Percentiles rank a stretch among this genome's conserved stretches.
Evolutionary conservation across 2,329 filamentous ascomycete species (phyloP).

Genomic region (Tolypocladium ovalisporum): DNA sequence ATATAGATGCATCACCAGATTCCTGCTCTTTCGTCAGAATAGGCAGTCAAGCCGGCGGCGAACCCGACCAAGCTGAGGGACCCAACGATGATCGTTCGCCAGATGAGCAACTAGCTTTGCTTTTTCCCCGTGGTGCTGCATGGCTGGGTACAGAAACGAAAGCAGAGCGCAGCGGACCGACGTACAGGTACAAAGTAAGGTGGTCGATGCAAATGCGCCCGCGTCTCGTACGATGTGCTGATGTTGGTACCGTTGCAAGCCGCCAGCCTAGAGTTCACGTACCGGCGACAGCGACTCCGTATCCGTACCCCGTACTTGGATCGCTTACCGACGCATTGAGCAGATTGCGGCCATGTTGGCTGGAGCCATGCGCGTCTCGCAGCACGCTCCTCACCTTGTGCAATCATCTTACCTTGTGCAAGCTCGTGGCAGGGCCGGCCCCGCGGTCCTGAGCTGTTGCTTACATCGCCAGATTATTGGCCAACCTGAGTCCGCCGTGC

Average conservation of each 20-base stretch:
- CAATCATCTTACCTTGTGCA: neutral
- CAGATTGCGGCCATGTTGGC: neutral
- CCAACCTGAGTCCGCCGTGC: neutral
- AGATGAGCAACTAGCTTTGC: neutral
- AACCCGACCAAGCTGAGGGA: neutral
- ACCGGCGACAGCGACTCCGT: too few relatives aligned
- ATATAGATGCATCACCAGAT: neutral
- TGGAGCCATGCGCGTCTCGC: neutral
- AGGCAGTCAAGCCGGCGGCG: neutral
- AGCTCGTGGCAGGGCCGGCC: neutral
- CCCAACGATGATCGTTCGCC: neutral
- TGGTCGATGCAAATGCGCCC: neutral
- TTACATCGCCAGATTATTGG: neutral
- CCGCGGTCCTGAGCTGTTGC: neutral
- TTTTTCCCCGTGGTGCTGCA: neutral
- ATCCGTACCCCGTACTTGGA: too few relatives aligned
- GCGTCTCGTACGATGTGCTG: neutral
- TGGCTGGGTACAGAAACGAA: neutral
- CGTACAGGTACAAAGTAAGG: neutral
- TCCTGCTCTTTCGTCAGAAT: neutral
- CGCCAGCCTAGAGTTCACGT: too few relatives aligned
- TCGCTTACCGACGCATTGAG: neutral
- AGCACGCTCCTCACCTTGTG: neutral
- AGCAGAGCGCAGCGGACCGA: neutral
- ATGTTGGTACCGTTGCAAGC: neutral